Evolutionary conservation across 805 yeast species (phyloP).

Genomic region (Candida maltosa): DNA sequence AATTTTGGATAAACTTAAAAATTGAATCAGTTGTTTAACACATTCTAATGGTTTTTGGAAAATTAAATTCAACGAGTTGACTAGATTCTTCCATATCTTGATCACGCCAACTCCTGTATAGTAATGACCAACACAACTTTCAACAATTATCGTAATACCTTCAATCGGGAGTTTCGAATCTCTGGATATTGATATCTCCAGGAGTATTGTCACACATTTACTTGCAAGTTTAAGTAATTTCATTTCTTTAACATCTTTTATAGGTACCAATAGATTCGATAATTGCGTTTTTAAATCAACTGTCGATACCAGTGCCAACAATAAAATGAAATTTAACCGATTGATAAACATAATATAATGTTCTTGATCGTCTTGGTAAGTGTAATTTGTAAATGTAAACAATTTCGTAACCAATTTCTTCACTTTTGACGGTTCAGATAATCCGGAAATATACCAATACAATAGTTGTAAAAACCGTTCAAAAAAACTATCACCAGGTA

Average conservation of each 20-base stretch:
- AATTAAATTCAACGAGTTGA: background rate
- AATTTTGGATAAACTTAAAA: constrained; percentile 2
- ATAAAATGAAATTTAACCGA: constrained; percentile 31
- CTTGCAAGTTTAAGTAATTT: constrained; percentile 19
- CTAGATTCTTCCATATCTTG: constrained; percentile 14
- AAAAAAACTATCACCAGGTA: constrained; percentile 28
- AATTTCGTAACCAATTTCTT: constrained; percentile 32
- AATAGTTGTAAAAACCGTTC: constrained; percentile 35
- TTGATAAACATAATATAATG: constrained; percentile 32
- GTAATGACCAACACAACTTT: constrained; percentile 10
- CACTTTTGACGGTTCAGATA: constrained; percentile 17
- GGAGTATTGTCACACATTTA: constrained; percentile 16
- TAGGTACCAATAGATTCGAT: constrained; percentile 19
- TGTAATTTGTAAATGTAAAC: constrained; percentile 35
- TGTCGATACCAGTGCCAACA: constrained; percentile 32
- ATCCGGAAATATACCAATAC: constrained; percentile 27
- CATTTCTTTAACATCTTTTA: constrained; percentile 19
- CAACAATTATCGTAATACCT: constrained; percentile 15
- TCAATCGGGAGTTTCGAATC: constrained; percentile 15
- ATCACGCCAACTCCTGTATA: constrained; percentile 14
- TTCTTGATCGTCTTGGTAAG: constrained; percentile 21
- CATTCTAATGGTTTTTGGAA: background rate
- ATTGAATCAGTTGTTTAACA: background rate
- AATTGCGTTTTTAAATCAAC: constrained; percentile 30
- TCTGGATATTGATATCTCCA: constrained; percentile 14